Evolutionary conservation across 169 alveolate genomes (phyloP).

Genomic region (Ichthyophthirius multifiliis): DNA sequence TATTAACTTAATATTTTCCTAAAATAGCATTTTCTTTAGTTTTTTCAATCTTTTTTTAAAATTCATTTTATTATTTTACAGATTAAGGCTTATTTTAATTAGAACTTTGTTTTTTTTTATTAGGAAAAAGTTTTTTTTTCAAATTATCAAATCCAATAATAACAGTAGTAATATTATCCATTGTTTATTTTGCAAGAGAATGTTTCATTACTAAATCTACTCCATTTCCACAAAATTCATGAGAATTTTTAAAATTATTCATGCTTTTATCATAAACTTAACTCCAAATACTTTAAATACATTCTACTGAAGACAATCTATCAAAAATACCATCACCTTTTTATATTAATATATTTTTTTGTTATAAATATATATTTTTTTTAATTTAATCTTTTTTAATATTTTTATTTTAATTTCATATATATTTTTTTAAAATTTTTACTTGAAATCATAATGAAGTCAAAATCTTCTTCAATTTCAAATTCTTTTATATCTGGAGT

Average conservation of each 20-base stretch:
- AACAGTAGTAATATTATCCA: conserved; percentile 61
- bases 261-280: conserved; percentile 30
- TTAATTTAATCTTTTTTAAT: too few relatives aligned
- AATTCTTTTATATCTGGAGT: conserved; percentile 61
- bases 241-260: conserved; percentile 31
- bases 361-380: too few relatives aligned
- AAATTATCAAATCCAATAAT: conserved; percentile 54
- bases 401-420: not conserved
- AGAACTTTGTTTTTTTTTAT: not conserved
- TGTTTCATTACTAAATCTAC: conserved; percentile 54
- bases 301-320: conserved; percentile 48
- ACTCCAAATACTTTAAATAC: conserved; percentile 47
- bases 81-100: too few relatives aligned
- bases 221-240: conserved; percentile 46
- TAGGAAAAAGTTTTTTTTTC: not conserved
- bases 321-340: conserved; percentile 74
- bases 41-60: too few relatives aligned
- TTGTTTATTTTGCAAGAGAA: conserved; percentile 49
- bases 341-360: not conserved
- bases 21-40: too few relatives aligned
- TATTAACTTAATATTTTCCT: too few relatives aligned
- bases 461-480: conserved; percentile 45
- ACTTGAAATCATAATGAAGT: conserved; percentile 60
- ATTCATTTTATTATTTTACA: too few relatives aligned
- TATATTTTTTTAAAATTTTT: not conserved